These are phyloP conservation scores for Blastocystis sp. DNA, from an alignment of 352 stramenopile genomes.

Conservation along the genomic window DNA sequence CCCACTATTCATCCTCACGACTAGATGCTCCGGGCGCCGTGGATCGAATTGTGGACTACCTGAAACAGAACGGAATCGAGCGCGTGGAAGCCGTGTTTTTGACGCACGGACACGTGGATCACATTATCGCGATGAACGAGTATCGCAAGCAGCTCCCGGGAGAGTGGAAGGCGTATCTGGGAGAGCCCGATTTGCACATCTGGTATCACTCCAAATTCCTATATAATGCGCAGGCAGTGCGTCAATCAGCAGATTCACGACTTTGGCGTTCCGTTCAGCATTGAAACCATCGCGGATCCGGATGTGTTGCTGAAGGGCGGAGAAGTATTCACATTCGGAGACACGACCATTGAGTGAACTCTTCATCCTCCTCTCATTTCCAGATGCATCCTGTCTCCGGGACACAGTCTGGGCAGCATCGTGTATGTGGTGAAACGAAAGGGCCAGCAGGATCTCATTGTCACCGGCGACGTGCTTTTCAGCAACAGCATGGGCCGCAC, in stretches of 20 bases:
- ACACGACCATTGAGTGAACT: conserved; percentile 26
- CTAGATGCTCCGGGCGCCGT: conserved; percentile 41
- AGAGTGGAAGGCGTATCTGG: conserved; percentile 49
- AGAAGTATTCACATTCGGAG: conserved; percentile 58
- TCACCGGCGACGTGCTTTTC: conserved; percentile 60
- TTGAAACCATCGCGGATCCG: conserved; percentile 29
- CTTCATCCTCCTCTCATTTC: neutral
- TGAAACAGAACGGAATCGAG: conserved; percentile 35
- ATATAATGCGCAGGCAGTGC: neutral
- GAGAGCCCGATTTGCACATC: conserved; percentile 10
- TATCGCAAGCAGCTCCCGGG: conserved; percentile 31
- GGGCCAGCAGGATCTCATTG: conserved; percentile 6
- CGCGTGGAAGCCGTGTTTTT: conserved; percentile 76
- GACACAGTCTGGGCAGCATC: conserved; percentile 57
- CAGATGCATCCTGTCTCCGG: conserved; percentile 38
- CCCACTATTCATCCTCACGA: neutral
- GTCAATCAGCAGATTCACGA: conserved; percentile 62
- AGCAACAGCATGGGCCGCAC: conserved; percentile 12
- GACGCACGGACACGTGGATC: conserved; percentile 81
- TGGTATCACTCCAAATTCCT: neutral
- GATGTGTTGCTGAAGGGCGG: conserved; percentile 55
- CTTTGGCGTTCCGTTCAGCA: neutral
- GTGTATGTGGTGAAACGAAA: conserved; percentile 41
- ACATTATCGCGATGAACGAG: conserved; percentile 73
- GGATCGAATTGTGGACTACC: conserved; percentile 10